Conservation (phyloP, 176 grass and related monocot genomes). For the Cocos nucifera region DNA sequence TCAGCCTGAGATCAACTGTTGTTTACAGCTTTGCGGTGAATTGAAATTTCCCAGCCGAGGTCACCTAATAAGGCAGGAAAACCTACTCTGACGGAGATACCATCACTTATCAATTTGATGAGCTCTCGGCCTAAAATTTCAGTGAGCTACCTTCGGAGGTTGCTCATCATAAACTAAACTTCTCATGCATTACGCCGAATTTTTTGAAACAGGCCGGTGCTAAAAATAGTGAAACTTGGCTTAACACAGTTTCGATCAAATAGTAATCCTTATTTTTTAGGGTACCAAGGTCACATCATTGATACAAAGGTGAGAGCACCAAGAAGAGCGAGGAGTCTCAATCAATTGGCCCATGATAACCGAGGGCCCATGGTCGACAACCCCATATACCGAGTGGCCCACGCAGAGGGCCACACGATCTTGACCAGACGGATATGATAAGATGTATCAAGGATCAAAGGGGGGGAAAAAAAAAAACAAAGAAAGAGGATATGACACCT, state of each 20-base stretch:
- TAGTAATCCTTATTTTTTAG: background rate
- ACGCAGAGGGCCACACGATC: background rate
- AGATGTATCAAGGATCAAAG: conserved; percentile 30
- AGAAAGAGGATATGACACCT: background rate
- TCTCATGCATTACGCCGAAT: too few relatives aligned
- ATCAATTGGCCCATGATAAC: background rate
- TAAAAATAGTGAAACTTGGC: background rate
- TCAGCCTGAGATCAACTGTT: too few relatives aligned
- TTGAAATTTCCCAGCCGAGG: too few relatives aligned
- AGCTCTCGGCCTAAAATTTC: too few relatives aligned
- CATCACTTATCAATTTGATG: too few relatives aligned
- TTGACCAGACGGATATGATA: conserved; percentile 22
- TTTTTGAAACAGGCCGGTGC: too few relatives aligned
- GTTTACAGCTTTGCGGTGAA: too few relatives aligned
- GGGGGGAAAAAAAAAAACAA: conserved; percentile 10
- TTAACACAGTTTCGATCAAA: background rate
- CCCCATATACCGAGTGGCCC: background rate
- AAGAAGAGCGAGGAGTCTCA: background rate
- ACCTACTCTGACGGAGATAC: too few relatives aligned
- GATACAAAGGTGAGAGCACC: background rate
- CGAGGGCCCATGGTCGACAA: background rate
- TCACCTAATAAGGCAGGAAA: too few relatives aligned
- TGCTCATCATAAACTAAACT: too few relatives aligned
- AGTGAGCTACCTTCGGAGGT: too few relatives aligned
- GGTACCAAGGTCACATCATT: background rate